These are phyloP conservation scores for Spathaspora passalidarum DNA, from an alignment of 805 yeast genomes.

Conservation along the genomic window DNA sequence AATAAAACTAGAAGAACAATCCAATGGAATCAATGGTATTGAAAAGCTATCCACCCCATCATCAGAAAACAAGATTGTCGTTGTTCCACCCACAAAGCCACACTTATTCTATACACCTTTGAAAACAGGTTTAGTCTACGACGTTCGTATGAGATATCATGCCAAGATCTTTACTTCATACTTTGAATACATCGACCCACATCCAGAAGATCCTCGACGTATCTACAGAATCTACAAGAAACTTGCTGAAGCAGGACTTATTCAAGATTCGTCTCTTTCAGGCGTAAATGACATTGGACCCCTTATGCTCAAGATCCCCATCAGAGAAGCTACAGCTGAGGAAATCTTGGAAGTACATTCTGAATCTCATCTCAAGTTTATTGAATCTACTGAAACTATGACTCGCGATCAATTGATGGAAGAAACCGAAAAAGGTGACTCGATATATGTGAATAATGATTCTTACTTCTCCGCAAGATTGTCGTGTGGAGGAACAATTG, in stretches of 20 bases:
- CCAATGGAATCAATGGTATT: background rate
- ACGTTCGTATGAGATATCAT: slow-evolving; percentile 96
- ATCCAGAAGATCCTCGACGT: slow-evolving; percentile 97
- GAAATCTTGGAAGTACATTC: slow-evolving; percentile 88
- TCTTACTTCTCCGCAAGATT: slow-evolving; percentile 82
- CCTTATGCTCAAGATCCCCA: slow-evolving; percentile 83
- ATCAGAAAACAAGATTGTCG: slow-evolving; percentile 17
- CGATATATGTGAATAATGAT: slow-evolving; percentile 92
- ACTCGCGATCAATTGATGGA: slow-evolving; percentile 69
- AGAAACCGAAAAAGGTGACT: slow-evolving; percentile 89
- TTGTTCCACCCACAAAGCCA: slow-evolving; percentile 61
- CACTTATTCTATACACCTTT: slow-evolving; percentile 67
- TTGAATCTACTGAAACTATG: slow-evolving; percentile 77
- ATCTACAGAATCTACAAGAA: slow-evolving; percentile 91
- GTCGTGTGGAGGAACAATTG: slow-evolving; percentile 96
- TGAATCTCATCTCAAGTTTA: slow-evolving; percentile 69
- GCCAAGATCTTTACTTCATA: slow-evolving; percentile 91
- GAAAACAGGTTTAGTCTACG: slow-evolving; percentile 94
- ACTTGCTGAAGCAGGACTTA: slow-evolving; percentile 89
- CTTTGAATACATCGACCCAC: slow-evolving; percentile 94
- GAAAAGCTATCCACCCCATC: background rate
- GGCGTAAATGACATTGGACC: slow-evolving; percentile 79
- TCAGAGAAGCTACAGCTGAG: slow-evolving; percentile 81
- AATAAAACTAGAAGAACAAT: slow-evolving; percentile 10
- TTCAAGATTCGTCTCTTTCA: slow-evolving; percentile 71